phyloP scores from a whole-genome alignment of 192 early-diverging fungal genomes.

The Thoreauomyces humboldtii region DNA sequence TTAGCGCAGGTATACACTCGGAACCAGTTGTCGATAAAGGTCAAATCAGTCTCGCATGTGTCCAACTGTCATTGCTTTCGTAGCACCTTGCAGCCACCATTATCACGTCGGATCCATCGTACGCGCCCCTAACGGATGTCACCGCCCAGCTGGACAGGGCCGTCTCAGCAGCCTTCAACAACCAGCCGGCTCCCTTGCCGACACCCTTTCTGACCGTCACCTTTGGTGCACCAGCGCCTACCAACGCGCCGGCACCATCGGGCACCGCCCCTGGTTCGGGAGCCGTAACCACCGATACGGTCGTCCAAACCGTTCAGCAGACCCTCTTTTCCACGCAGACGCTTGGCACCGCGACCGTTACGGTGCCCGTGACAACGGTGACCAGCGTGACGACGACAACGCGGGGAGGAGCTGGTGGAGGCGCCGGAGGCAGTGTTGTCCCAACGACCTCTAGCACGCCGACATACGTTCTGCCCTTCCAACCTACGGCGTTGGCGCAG shows the following conservation, averaged over 20 bases:
- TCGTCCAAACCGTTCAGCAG: too few relatives aligned
- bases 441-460: too few relatives aligned
- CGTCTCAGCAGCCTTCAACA: neutral
- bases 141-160: slow-evolving; percentile 2
- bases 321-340: neutral
- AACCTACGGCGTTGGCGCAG: too few relatives aligned
- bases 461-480: too few relatives aligned
- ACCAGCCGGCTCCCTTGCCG: slow-evolving; percentile 1
- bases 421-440: too few relatives aligned
- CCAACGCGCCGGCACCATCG: neutral
- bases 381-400: neutral
- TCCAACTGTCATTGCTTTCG: neutral
- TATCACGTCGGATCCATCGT: slow-evolving; percentile 6
- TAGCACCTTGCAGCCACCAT: slow-evolving; percentile 6
- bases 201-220: slow-evolving; percentile 15
- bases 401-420: too few relatives aligned
- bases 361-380: slow-evolving; percentile 6
- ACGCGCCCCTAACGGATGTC: slow-evolving; percentile 4
- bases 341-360: neutral
- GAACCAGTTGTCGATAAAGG: neutral
- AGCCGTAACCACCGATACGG: neutral
- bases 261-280: neutral
- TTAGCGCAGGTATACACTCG: slow-evolving; percentile 11
- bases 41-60: neutral
- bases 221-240: slow-evolving; percentile 8